Percentiles rank a stretch among this genome's conserved stretches.
Conservation (phyloP, 2,329 filamentous ascomycete species). For the Ilyonectria sp. region DNA sequence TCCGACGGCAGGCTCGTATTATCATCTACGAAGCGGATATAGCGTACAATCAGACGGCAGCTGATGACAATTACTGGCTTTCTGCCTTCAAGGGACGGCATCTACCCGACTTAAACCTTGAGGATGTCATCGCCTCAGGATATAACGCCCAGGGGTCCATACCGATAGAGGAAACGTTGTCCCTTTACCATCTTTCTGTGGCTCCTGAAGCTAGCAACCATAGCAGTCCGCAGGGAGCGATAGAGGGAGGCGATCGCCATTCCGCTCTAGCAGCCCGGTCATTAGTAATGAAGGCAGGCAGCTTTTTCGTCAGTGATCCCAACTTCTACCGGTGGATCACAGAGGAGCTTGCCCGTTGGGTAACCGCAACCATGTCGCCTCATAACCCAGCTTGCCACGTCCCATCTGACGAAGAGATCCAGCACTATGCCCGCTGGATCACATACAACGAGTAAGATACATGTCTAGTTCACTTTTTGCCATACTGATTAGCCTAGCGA, state of each 20-base stretch:
- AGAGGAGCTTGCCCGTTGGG: conserved; percentile 35
- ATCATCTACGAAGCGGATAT: conserved; percentile 32
- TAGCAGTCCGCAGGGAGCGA: neutral
- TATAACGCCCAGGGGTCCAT: neutral
- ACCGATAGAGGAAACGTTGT: neutral
- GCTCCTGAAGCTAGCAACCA: neutral
- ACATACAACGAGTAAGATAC: conserved; percentile 35
- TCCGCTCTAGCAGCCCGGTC: conserved; percentile 25
- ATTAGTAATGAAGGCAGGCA: conserved; percentile 28
- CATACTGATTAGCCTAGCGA: conserved; percentile 17
- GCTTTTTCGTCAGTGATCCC: conserved; percentile 33
- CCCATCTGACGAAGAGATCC: conserved; percentile 34
- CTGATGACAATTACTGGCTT: conserved; percentile 39
- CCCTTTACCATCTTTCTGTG: neutral
- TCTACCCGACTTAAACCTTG: conserved; percentile 8
- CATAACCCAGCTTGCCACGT: conserved; percentile 36
- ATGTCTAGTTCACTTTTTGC: neutral
- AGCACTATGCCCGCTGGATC: conserved; percentile 39
- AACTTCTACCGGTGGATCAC: conserved; percentile 36
- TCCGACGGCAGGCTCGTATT: conserved; percentile 34
- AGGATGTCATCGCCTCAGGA: neutral
- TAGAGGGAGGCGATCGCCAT: neutral
- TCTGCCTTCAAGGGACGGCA: conserved; percentile 37
- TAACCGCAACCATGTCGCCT: conserved; percentile 37
- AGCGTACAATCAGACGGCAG: conserved; percentile 29